Evolutionary conservation across 1,139 yeast species (phyloP), one percentile per base, ranked within the genome.

Genomic region (Magnusiomyces fungicola): DNA sequence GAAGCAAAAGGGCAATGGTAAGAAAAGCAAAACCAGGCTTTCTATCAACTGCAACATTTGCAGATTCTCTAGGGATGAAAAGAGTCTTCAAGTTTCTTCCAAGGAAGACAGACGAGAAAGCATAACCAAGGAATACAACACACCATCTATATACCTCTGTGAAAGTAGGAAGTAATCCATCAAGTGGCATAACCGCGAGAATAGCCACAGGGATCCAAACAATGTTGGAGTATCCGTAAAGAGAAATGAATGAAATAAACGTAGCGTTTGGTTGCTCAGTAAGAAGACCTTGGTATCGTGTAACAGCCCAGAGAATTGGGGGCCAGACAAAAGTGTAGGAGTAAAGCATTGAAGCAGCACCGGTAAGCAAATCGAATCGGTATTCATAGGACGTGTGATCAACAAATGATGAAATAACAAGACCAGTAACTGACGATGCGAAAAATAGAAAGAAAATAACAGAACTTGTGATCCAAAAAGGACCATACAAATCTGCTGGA

Each of bases 401-500:
- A n/a, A 42, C 37, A 21, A 42, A 23, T 22, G 36, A 19, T 1
- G 45, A 42, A 22, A 30, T 30, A 25, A 69, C 69, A 65, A 65
- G 71, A 51, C 85, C 86, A 59, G 70, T 77, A 58, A 63, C 72
- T 36, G 95, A 83, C 36, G 86, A 77, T 48, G 89, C 75, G 52
- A 86, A 83, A 68, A 86, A 87, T 64, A 86, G 72, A 40, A 81
- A 70, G 55, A 84, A 80, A 1, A 85, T 79, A 49, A 85, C 76
- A 0, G 95, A 83, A 0, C 88, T 87, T 12, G 89, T 83, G 43
- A 87, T 80, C 96, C 96, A 87, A 42, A 86, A 71, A 25, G 89
- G 84, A 1, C 95, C 95, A 61, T 86, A 87, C 48, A 87, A 67
- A 61, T 87, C 96, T 1, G 76, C 73, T 25, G 55, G 58, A 32